These are phyloP conservation scores for Colletotrichum sp. DNA, from an alignment of 2,329 filamentous ascomycete genomes.

Conservation along the genomic window DNA sequence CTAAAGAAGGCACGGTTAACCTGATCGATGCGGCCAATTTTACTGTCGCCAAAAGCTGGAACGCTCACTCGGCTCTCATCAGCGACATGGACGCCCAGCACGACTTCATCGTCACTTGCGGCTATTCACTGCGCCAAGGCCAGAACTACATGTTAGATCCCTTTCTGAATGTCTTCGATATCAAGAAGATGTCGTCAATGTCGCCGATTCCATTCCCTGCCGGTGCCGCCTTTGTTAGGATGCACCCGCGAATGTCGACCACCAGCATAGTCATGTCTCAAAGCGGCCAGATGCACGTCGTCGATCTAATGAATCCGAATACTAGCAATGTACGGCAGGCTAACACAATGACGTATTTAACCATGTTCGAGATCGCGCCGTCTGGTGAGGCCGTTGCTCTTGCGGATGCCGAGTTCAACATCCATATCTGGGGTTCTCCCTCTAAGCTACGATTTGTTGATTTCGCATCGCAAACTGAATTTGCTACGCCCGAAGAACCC, in stretches of 20 bases:
- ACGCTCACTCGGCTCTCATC: slow-evolving; percentile 85
- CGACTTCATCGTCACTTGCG: slow-evolving; percentile 94
- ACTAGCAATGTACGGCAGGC: slow-evolving; percentile 85
- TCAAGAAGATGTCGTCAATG: slow-evolving; percentile 87
- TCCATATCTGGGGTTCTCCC: slow-evolving; percentile 89
- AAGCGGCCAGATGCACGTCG: slow-evolving; percentile 91
- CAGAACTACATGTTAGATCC: slow-evolving; percentile 83
- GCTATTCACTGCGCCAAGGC: slow-evolving; percentile 81
- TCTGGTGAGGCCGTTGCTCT: slow-evolving; percentile 87
- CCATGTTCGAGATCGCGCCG: slow-evolving; percentile 83
- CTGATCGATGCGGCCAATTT: slow-evolving; percentile 83
- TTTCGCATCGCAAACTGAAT: slow-evolving; percentile 77
- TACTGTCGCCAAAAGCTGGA: slow-evolving; percentile 83
- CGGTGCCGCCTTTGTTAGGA: slow-evolving; percentile 90
- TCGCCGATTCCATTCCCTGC: slow-evolving; percentile 92
- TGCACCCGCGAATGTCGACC: slow-evolving; percentile 95
- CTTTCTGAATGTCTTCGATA: slow-evolving; percentile 92
- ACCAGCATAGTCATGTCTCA: slow-evolving; percentile 94
- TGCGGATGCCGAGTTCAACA: slow-evolving; percentile 76
- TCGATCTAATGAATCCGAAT: slow-evolving; percentile 93
- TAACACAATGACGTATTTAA: slow-evolving; percentile 73
- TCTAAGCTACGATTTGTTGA: slow-evolving; percentile 88
- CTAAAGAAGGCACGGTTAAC: slow-evolving; percentile 80
- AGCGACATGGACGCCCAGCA: slow-evolving; percentile 98
- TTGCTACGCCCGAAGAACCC: slow-evolving; percentile 69